Conservation (phyloP, 345 rosid genomes). For the Firmiana major region DNA sequence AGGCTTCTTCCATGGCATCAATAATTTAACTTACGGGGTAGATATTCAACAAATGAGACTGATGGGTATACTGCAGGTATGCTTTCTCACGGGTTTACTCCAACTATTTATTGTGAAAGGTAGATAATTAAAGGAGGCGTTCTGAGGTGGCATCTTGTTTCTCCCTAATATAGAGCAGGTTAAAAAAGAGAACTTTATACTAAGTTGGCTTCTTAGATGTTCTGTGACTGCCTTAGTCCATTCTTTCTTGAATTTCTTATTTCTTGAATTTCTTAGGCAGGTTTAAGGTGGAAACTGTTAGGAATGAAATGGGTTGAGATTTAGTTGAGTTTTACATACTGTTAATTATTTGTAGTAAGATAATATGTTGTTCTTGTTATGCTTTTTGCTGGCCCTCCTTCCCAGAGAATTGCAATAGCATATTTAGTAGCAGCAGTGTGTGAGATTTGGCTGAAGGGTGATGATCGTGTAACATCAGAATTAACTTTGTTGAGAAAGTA, state of each 20-base stretch:
- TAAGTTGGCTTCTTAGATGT: background rate
- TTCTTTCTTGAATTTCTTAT: conserved; percentile 1
- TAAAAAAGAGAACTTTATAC: background rate
- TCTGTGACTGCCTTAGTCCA: background rate
- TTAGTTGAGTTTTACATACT: background rate
- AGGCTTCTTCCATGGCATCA: conserved; percentile 73
- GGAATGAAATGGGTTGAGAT: background rate
- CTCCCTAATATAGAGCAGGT: background rate
- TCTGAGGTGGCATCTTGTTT: background rate
- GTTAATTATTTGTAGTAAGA: background rate
- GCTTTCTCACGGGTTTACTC: background rate
- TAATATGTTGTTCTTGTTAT: conserved; percentile 12
- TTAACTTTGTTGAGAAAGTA: conserved; percentile 47
- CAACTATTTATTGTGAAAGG: background rate
- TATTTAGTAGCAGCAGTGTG: conserved; percentile 66
- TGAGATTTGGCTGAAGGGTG: conserved; percentile 80
- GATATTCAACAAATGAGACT: conserved; percentile 54
- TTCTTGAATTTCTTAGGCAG: background rate
- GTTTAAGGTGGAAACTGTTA: background rate
- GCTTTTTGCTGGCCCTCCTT: background rate
- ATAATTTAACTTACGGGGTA: conserved; percentile 59
- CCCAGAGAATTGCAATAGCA: conserved; percentile 77
- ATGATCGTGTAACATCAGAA: conserved; percentile 39
- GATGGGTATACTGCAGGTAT: conserved; percentile 85
- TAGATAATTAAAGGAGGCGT: background rate